These are phyloP conservation scores for Trichoderma sp. DNA, from an alignment of 2,329 filamentous ascomycete species.

Conservation along the genomic window DNA sequence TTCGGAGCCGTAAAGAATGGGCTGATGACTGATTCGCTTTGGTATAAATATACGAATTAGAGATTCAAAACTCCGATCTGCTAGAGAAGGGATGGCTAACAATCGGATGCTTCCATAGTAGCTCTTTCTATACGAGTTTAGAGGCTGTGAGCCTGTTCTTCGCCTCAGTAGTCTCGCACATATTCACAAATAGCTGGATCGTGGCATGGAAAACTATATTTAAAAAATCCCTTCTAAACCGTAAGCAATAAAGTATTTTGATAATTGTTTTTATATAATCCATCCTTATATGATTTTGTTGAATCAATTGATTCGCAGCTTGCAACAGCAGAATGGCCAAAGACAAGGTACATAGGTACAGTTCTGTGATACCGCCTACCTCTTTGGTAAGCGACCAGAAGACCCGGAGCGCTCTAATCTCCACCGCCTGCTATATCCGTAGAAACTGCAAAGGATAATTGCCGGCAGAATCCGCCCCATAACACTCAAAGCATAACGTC, in stretches of 20 bases:
- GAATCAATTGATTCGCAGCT: not conserved
- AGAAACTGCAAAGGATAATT: not conserved
- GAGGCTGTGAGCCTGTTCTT: too few relatives aligned
- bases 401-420: not conserved
- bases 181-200: not conserved
- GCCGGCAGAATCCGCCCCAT: constrained; percentile 26
- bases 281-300: not conserved
- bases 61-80: not conserved
- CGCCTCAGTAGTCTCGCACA: not conserved
- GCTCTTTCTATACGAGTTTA: not conserved
- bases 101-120: not conserved
- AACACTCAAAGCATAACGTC: constrained; percentile 1
- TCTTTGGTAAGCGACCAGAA: not conserved
- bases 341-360: not conserved
- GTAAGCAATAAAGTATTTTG: not conserved
- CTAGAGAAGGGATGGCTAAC: not conserved
- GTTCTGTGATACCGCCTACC: constrained; percentile 12
- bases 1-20: not conserved
- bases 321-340: not conserved
- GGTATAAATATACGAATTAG: not conserved
- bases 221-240: too few relatives aligned
- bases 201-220: not conserved
- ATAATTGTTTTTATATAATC: not conserved
- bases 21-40: not conserved
- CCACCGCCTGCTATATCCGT: not conserved